phyloP scores from a whole-genome alignment of 176 grass and related monocot genomes.

The Aegilops speltoides region DNA sequence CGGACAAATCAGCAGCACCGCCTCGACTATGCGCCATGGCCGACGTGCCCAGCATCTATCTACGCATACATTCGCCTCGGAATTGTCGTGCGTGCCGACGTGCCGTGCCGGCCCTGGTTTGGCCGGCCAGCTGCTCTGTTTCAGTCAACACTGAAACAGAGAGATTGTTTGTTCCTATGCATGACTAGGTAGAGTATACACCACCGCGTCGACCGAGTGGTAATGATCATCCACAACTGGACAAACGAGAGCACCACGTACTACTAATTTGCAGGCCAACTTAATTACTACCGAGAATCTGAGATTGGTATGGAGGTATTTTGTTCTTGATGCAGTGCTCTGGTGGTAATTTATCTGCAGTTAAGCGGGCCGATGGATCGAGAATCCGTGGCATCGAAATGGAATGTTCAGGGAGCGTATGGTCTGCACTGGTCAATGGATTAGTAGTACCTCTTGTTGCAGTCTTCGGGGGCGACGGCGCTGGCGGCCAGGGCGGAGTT shows the following conservation, averaged over 20 bases:
- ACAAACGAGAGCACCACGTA: not conserved
- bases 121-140: not conserved
- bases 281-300: not conserved
- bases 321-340: not conserved
- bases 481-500: not conserved
- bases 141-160: not conserved
- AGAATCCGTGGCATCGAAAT: not conserved
- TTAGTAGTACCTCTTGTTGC: slow-evolving; percentile 41
- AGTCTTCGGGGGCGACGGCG: slow-evolving; percentile 18
- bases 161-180: not conserved
- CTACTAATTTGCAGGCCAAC: no score
- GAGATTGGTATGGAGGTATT: not conserved
- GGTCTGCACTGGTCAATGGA: not conserved
- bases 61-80: not conserved
- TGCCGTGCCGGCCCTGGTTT: slow-evolving; percentile 28
- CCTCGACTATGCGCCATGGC: not conserved
- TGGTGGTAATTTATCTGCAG: not conserved
- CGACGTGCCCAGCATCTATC: not conserved
- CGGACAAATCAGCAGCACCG: not conserved
- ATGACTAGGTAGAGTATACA: not conserved
- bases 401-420: not conserved
- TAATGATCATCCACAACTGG: not conserved
- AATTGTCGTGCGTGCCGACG: slow-evolving; percentile 10
- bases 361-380: not conserved
- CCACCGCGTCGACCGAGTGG: not conserved